A percentile compares a stretch with the other conserved stretches of the same genome.
These are phyloP conservation scores for Aspergillus nanangensis DNA, from an alignment of 495 filamentous ascomycete species.

Conservation along the genomic window DNA sequence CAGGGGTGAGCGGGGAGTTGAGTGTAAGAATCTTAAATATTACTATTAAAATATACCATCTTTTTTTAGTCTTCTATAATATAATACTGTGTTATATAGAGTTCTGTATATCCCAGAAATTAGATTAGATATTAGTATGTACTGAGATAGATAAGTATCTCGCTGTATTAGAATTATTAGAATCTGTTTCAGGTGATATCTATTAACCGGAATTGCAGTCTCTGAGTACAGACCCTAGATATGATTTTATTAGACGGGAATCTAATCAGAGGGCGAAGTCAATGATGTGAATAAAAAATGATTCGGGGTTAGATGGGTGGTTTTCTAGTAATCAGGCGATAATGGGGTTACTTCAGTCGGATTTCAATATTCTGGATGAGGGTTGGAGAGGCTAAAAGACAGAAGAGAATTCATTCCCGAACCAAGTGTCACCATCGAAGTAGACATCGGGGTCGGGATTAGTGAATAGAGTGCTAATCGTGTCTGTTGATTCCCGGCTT, in stretches of 20 bases:
- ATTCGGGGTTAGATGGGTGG: not conserved
- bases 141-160: not conserved
- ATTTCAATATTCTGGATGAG: not conserved
- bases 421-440: too few species aligned
- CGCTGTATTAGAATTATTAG: not conserved
- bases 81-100: not conserved
- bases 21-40: not conserved
- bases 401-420: too few species aligned
- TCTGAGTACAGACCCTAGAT: not conserved
- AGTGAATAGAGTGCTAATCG: too few species aligned
- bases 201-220: not conserved
- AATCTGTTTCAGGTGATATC: not conserved
- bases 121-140: not conserved
- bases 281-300: conserved; percentile 1
- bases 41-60: not conserved
- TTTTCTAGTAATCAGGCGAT: conserved; percentile 1
- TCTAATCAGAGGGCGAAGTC: not conserved
- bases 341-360: conserved; percentile 2
- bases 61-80: not conserved
- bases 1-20: too few species aligned
- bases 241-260: not conserved
- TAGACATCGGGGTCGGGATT: too few species aligned
- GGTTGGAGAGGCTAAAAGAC: not conserved
- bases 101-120: not conserved
- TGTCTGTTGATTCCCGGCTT: too few species aligned